Evolutionary conservation across 1,284 basidiomycete species (phyloP).

Genomic region (Vanrija sp.): DNA sequence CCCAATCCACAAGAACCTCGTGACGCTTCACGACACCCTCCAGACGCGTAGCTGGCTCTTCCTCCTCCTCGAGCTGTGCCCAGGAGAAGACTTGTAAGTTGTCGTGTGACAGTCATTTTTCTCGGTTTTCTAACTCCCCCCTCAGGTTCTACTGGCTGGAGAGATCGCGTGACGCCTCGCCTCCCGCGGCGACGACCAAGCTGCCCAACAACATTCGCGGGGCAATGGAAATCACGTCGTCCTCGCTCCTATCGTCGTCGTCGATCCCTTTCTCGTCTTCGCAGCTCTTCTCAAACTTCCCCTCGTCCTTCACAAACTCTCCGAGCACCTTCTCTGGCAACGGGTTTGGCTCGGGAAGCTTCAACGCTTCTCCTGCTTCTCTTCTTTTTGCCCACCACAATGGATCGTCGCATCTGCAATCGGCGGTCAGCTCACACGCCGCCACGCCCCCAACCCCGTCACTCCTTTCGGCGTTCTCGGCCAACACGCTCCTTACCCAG

Average conservation of each 20-base stretch:
- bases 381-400: conserved; percentile 44
- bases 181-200: conserved; percentile 53
- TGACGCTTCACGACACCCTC: conserved; percentile 85
- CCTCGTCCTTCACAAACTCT: conserved; percentile 34
- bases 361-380: conserved; percentile 36
- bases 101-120: neutral
- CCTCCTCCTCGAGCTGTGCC: conserved; percentile 84
- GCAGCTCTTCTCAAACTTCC: conserved; percentile 38
- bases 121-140: conserved; percentile 10
- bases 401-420: conserved; percentile 14
- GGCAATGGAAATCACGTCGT: conserved; percentile 36
- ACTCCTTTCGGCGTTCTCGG: conserved; percentile 80
- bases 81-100: conserved; percentile 71
- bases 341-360: conserved; percentile 9
- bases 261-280: conserved; percentile 48
- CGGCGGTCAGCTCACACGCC: conserved; percentile 18
- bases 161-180: conserved; percentile 80
- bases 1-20: conserved; percentile 87
- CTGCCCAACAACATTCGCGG: conserved; percentile 36
- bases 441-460: conserved; percentile 90
- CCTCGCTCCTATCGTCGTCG: conserved; percentile 46
- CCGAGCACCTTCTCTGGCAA: conserved; percentile 31
- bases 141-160: conserved; percentile 87
- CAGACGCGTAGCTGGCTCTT: conserved; percentile 76
- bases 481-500: conserved; percentile 75